Evolutionary conservation across 2,329 filamentous ascomycete species (phyloP).

Genomic region (Colletotrichum sp.): DNA sequence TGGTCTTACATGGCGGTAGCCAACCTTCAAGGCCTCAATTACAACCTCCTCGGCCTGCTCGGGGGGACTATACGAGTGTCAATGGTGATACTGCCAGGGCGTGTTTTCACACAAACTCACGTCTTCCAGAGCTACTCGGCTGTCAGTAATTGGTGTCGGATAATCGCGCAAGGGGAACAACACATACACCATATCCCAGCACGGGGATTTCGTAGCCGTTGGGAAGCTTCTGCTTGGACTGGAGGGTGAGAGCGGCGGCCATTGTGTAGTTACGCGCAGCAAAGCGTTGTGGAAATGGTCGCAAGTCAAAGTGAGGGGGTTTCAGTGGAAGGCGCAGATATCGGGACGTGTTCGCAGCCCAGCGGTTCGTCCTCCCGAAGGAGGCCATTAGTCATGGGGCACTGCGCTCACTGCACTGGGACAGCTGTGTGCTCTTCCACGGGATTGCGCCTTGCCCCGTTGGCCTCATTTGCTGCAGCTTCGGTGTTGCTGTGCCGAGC

Average conservation of each 20-base stretch:
- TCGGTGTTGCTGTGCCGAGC: slow-evolving; percentile 16
- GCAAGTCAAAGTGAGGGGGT: background rate
- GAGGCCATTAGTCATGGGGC: slow-evolving; percentile 13
- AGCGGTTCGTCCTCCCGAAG: background rate
- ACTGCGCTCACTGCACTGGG: background rate
- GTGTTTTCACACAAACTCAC: slow-evolving; percentile 35
- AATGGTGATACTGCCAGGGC: background rate
- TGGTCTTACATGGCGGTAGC: slow-evolving; percentile 56
- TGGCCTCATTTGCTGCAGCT: background rate
- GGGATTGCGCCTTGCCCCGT: background rate
- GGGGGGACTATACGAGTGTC: slow-evolving; percentile 30
- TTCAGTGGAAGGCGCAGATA: background rate
- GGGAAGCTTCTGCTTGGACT: slow-evolving; percentile 56
- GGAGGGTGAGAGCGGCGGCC: slow-evolving; percentile 47
- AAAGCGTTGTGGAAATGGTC: background rate
- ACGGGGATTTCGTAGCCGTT: slow-evolving; percentile 59
- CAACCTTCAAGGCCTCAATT: slow-evolving; percentile 51
- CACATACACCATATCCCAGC: slow-evolving; percentile 59
- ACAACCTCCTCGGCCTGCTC: slow-evolving; percentile 41
- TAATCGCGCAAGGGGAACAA: background rate
- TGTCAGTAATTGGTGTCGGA: slow-evolving; percentile 2
- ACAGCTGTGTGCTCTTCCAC: background rate
- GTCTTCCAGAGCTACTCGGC: slow-evolving; percentile 54
- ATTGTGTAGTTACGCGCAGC: slow-evolving; percentile 32
- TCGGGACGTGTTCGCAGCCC: background rate